A percentile compares a stretch with the other conserved stretches of the same genome.
These are phyloP conservation scores for Zea luxurians DNA, from an alignment of 176 grass and related monocot genomes.

Conservation along the genomic window DNA sequence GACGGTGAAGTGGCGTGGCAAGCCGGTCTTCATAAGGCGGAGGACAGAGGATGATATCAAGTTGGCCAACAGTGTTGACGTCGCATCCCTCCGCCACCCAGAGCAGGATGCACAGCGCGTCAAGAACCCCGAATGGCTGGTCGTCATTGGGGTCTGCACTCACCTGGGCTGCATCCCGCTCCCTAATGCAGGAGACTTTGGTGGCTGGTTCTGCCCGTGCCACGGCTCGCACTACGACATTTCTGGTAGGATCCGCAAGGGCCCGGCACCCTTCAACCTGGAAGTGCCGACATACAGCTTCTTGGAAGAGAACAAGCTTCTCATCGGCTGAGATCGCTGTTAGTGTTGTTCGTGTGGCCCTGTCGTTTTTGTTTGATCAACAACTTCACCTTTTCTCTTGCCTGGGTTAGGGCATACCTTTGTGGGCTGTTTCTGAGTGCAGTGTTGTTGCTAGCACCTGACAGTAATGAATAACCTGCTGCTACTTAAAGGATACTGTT, in stretches of 20 bases:
- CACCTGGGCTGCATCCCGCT: constrained; percentile 90
- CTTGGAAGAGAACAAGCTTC: constrained; percentile 85
- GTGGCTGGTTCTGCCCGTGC: constrained; percentile 94
- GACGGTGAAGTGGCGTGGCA: constrained; percentile 92
- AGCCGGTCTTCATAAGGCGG: constrained; percentile 89
- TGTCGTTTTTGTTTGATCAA: constrained; percentile 34
- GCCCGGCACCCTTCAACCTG: constrained; percentile 84
- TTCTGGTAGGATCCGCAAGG: constrained; percentile 84
- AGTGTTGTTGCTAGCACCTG: constrained; percentile 41
- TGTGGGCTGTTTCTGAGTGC: constrained; percentile 28
- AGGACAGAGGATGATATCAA: constrained; percentile 87
- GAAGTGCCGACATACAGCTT: constrained; percentile 85
- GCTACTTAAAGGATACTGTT: constrained; percentile 39
- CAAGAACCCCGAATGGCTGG: constrained; percentile 84
- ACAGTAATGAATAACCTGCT: constrained; percentile 48
- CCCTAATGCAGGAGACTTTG: constrained; percentile 79
- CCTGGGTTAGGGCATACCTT: constrained; percentile 28
- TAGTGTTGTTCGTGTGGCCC: constrained; percentile 12
- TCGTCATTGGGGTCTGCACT: constrained; percentile 85
- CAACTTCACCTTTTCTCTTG: constrained; percentile 36
- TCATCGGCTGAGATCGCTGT: constrained; percentile 57
- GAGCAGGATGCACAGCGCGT: constrained; percentile 76
- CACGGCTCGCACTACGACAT: constrained; percentile 90
- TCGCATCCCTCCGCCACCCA: constrained; percentile 67
- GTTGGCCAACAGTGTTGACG: constrained; percentile 71